phyloP scores from a whole-genome alignment of 306 rosid genomes.

The Phaseolus lunatus region DNA sequence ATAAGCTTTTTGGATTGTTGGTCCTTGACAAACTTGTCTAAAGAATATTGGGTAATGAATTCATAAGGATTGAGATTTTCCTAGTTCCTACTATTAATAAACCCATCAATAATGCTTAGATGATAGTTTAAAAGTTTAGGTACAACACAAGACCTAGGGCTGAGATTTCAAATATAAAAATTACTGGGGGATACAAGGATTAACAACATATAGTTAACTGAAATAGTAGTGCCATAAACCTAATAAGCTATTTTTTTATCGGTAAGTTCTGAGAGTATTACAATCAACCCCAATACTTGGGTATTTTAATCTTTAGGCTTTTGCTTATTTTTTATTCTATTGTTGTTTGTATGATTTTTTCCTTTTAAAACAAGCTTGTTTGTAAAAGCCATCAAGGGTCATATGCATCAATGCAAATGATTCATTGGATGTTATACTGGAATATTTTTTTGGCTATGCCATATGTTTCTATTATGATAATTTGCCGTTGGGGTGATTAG shows the following conservation, averaged over 20 bases:
- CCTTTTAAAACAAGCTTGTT: conserved; percentile 23
- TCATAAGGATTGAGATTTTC: conserved; percentile 12
- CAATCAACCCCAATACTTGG: not conserved
- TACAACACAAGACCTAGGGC: not conserved
- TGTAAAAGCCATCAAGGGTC: not conserved
- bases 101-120: not conserved
- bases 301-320: not conserved
- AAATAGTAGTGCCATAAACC: not conserved
- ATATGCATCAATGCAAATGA: conserved; percentile 32
- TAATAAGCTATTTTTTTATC: not conserved
- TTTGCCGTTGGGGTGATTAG: conserved; percentile 9
- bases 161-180: conserved; percentile 23
- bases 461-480: conserved; percentile 16
- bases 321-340: not conserved
- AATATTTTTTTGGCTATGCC: conserved; percentile 12
- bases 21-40: conserved; percentile 7
- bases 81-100: not conserved
- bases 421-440: not conserved
- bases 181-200: not conserved
- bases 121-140: not conserved
- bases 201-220: not conserved
- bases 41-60: conserved; percentile 1
- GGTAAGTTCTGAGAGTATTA: not conserved
- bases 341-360: not conserved
- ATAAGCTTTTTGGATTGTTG: not conserved